phyloP scores from a whole-genome alignment of 768 basidiomycete genomes.

The Tulasnella sp. region DNA sequence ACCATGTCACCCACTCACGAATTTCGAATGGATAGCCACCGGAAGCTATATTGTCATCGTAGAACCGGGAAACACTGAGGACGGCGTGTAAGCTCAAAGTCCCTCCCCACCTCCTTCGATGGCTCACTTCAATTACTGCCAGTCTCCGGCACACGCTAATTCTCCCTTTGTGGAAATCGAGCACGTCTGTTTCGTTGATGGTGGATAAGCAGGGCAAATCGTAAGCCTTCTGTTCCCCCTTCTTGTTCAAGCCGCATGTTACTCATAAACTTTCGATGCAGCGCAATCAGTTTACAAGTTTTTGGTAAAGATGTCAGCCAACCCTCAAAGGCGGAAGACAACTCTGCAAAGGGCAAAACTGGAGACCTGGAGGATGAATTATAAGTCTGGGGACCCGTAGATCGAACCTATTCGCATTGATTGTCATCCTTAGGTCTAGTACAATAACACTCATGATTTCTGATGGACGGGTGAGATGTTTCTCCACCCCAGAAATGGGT shows the following conservation, averaged over 20 bases:
- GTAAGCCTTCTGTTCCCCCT: conserved; percentile 35
- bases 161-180: conserved; percentile 96
- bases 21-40: conserved; percentile 35
- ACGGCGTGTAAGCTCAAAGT: conserved; percentile 44
- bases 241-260: no score
- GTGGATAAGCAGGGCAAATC: conserved; percentile 96
- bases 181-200: conserved; percentile 80
- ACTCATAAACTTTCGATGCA: not conserved
- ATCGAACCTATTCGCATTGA: not conserved
- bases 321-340: not conserved
- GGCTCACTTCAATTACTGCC: not conserved
- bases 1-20: conserved; percentile 2
- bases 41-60: conserved; percentile 74
- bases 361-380: not conserved
- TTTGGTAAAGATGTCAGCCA: not conserved
- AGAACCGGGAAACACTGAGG: conserved; percentile 44
- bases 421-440: not conserved
- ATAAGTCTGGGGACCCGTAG: not conserved
- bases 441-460: not conserved
- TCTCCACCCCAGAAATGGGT: no score
- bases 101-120: conserved; percentile 8
- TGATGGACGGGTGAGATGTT: no score
- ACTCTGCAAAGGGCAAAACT: not conserved
- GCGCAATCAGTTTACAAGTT: not conserved
- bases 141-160: conserved; percentile 72